Evolutionary conservation across 2,329 filamentous ascomycete genomes (phyloP).

Genomic region (Aspergillus sp.): DNA sequence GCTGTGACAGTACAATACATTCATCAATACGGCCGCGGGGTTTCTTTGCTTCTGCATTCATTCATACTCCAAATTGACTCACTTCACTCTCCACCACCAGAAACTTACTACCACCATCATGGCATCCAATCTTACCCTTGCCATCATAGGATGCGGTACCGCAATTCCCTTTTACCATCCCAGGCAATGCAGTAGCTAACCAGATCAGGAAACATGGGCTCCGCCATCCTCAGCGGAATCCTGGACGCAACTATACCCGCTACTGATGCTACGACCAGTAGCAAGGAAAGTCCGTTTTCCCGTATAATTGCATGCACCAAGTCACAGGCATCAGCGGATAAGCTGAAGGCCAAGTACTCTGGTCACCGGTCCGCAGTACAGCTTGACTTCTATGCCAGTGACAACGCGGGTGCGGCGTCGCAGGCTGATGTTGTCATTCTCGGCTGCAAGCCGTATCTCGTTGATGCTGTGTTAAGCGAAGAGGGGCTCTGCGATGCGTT

Average conservation of each 20-base stretch:
- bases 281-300: not conserved
- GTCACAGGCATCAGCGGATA: slow-evolving; percentile 34
- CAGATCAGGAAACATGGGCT: slow-evolving; percentile 37
- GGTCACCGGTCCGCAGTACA: slow-evolving; percentile 26
- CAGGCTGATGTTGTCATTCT: slow-evolving; percentile 46
- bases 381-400: slow-evolving; percentile 30
- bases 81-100: too few species aligned
- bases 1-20: too few species aligned
- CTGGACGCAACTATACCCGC: slow-evolving; percentile 24
- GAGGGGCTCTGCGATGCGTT: slow-evolving; percentile 40
- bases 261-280: not conserved
- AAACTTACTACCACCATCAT: not conserved
- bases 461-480: slow-evolving; percentile 38
- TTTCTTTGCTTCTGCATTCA: too few species aligned
- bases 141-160: slow-evolving; percentile 20
- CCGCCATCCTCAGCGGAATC: slow-evolving; percentile 36
- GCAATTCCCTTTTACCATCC: not conserved
- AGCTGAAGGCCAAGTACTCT: slow-evolving; percentile 28
- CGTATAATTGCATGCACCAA: slow-evolving; percentile 44
- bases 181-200: not conserved
- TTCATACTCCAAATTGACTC: too few species aligned
- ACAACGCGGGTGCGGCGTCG: slow-evolving; percentile 35
- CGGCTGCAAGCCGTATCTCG: slow-evolving; percentile 48
- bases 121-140: slow-evolving; percentile 12
- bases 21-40: too few species aligned